Conservation (phyloP, 1,284 basidiomycete species). For the Pseudozyma thailandica region DNA sequence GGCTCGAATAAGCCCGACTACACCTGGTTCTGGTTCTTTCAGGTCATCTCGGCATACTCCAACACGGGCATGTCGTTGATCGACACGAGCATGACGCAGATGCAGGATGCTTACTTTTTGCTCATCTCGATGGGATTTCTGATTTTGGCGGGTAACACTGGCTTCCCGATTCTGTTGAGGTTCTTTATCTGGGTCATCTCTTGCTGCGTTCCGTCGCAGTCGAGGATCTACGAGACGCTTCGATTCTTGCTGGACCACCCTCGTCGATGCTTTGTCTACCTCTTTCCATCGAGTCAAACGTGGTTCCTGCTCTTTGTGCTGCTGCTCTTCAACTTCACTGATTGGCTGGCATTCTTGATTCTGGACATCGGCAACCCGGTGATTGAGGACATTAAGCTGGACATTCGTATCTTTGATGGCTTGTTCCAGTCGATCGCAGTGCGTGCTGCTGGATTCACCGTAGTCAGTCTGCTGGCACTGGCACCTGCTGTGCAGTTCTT, state of each 20-base stretch:
- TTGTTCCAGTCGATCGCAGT: slow-evolving; percentile 74
- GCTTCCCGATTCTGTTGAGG: slow-evolving; percentile 70
- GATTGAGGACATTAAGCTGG: slow-evolving; percentile 78
- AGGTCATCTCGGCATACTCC: slow-evolving; percentile 85
- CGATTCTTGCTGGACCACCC: slow-evolving; percentile 95
- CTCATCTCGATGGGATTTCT: slow-evolving; percentile 75
- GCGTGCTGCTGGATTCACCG: slow-evolving; percentile 85
- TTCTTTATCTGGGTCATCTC: slow-evolving; percentile 75
- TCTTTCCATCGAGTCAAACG: slow-evolving; percentile 90
- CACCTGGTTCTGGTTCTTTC: slow-evolving; percentile 83
- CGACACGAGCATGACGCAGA: slow-evolving; percentile 89
- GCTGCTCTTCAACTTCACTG: slow-evolving; percentile 77
- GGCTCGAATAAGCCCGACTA: slow-evolving; percentile 67
- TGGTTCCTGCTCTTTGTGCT: slow-evolving; percentile 85
- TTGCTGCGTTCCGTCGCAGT: slow-evolving; percentile 74
- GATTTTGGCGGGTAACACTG: slow-evolving; percentile 90
- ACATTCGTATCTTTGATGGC: slow-evolving; percentile 68
- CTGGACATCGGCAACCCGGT: slow-evolving; percentile 84
- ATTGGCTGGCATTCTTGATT: slow-evolving; percentile 89
- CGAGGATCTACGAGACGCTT: slow-evolving; percentile 80
- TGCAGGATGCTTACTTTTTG: slow-evolving; percentile 85
- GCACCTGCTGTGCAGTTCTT: slow-evolving; percentile 88
- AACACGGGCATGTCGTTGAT: slow-evolving; percentile 88
- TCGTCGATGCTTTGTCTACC: slow-evolving; percentile 89
- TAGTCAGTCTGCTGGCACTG: slow-evolving; percentile 77